Evolutionary conservation across 2,329 filamentous ascomycete genomes (phyloP).

Genomic region (Clonostachys solani): DNA sequence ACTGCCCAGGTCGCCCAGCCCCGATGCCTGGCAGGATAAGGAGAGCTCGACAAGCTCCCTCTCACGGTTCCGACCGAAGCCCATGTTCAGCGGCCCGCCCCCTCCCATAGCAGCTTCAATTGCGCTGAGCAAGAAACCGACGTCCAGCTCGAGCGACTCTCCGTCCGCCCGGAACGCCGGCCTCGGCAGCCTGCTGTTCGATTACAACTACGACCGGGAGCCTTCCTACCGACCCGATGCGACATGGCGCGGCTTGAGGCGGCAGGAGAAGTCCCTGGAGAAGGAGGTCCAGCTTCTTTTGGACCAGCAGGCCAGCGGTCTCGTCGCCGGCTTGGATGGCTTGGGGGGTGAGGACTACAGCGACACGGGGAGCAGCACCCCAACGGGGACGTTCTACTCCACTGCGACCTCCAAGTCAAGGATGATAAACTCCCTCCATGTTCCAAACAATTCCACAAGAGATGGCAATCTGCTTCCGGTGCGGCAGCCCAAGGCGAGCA

Average conservation of each 20-base stretch:
- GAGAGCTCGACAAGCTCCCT: slow-evolving; percentile 18
- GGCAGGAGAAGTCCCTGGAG: slow-evolving; percentile 39
- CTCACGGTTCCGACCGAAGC: slow-evolving; percentile 19
- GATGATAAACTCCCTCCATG: slow-evolving; percentile 35
- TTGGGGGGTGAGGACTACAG: slow-evolving; percentile 21
- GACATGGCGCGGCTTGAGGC: slow-evolving; percentile 39
- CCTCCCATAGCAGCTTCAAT: slow-evolving; percentile 44
- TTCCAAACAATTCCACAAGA: slow-evolving; percentile 26
- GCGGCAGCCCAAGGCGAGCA: slow-evolving; percentile 45
- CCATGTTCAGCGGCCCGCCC: slow-evolving; percentile 43
- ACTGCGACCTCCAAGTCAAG: slow-evolving; percentile 30
- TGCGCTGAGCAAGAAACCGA: slow-evolving; percentile 12
- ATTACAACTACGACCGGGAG: slow-evolving; percentile 15
- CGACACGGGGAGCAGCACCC: slow-evolving; percentile 34
- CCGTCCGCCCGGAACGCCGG: slow-evolving; percentile 3
- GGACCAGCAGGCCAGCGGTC: slow-evolving; percentile 41
- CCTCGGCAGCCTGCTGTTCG: slow-evolving; percentile 28
- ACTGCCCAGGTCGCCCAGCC: slow-evolving; percentile 3
- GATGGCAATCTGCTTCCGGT: slow-evolving; percentile 54
- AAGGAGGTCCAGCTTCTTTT: slow-evolving; percentile 41
- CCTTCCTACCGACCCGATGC: slow-evolving; percentile 27
- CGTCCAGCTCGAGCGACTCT: slow-evolving; percentile 3
- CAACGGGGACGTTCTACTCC: slow-evolving; percentile 32
- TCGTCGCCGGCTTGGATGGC: slow-evolving; percentile 28
- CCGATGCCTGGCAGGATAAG: slow-evolving; percentile 11